Base-by-base conservation (phyloP, 306 rosid genomes). In the Gastrolobium bilobum region DNA sequence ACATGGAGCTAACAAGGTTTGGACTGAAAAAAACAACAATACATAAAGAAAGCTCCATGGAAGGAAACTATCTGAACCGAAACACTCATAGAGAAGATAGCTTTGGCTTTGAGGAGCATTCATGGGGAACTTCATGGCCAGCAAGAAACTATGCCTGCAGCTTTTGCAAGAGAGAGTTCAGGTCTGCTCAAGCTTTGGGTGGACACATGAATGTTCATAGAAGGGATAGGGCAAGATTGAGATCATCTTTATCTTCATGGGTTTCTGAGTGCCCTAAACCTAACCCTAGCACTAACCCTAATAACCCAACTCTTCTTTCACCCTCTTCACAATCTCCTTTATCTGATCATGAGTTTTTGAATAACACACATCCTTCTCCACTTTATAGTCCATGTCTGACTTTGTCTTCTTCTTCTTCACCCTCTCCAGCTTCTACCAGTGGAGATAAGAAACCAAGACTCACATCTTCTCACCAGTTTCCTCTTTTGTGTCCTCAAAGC, bases 181-280 rank as follows among this genome's bases (percentile, higher is more conserved):
- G 84, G 58, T 93, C 97, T 26, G 97, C 98, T 73, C 97, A 91
- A 83, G 97, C 94, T 40, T 85, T 92, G 68, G 97, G 97, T 37
- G 97, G 97, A 37, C 97, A 91, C 43, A 93, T 93, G 98, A 93
- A 93, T 85, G 93, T 93, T 71, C 98, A 94, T 51, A 88, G 97
- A 67, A 89, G 92, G 83, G 98, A 94, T 79, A 90, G 96, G 80
- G 97, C 96, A 47, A 90, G 91, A 77, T 68, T 91, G 75, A 86
- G 90, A 71, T 87, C 89, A 57, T 69, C 87, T 34, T 67, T 86
- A 38, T 81, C 90, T 56, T 76, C 85, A 6, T 78, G 82, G 86
- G 58, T 74, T 66, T 54, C 89, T 54, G 84, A 86, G 9, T 74
- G 69, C 84, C 79, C 81, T 82, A 81, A 82, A 68, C 79, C 77